These are phyloP conservation scores for Fusarium neocosmosporiellum DNA, from an alignment of 2,329 filamentous ascomycete species.

Conservation along the genomic window DNA sequence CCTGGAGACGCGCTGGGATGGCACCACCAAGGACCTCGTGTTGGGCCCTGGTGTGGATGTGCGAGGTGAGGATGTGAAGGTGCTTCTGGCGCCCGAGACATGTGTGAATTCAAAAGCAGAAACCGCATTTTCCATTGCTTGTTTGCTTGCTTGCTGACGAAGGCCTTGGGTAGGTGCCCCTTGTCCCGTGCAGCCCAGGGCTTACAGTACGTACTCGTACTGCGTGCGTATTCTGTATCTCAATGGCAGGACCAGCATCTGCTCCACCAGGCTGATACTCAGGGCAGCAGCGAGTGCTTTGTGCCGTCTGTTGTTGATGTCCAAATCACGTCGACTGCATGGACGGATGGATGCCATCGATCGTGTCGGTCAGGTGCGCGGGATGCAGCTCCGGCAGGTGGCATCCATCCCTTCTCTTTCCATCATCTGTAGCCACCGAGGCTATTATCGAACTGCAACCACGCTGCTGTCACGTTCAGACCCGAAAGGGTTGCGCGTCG, in stretches of 20 bases:
- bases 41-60: constrained; percentile 38
- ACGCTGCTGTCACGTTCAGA: constrained; percentile 27
- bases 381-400: neutral
- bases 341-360: neutral
- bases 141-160: constrained; percentile 25
- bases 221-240: constrained; percentile 12
- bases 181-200: constrained; percentile 33
- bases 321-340: constrained; percentile 3
- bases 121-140: neutral
- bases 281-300: constrained; percentile 2
- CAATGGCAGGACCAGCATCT: constrained; percentile 16
- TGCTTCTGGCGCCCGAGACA: constrained; percentile 12
- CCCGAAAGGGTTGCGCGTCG: constrained; percentile 30
- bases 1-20: constrained; percentile 39
- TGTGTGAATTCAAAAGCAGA: constrained; percentile 23
- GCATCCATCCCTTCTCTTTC: constrained; percentile 4
- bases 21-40: constrained; percentile 44
- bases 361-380: constrained; percentile 8
- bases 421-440: constrained; percentile 10
- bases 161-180: constrained; percentile 25
- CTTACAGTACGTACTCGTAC: constrained; percentile 26
- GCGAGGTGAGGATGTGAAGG: constrained; percentile 22
- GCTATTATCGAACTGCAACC: constrained; percentile 21
- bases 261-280: constrained; percentile 32
- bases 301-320: neutral